Percentiles rank a stretch among this genome's conserved stretches.
Conservation (phyloP, 1,139 yeast genomes). For the Hyphopichia fennica region DNA sequence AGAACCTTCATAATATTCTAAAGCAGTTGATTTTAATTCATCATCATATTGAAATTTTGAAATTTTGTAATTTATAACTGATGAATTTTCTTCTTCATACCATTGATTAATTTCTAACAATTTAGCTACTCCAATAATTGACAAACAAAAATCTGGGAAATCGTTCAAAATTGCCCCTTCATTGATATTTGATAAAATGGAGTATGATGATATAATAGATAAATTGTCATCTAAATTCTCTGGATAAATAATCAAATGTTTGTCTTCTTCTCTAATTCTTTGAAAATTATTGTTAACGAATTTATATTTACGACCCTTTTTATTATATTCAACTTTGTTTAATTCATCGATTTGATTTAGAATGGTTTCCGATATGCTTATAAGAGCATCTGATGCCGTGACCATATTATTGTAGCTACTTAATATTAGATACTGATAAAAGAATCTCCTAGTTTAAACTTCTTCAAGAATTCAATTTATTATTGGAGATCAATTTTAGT, state of each 20-base stretch:
- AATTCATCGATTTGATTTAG: constrained; percentile 28
- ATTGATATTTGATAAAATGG: constrained; percentile 38
- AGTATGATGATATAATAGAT: constrained; percentile 45
- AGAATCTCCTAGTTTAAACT: too few species aligned
- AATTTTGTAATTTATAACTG: constrained; percentile 38
- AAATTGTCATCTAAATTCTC: constrained; percentile 32
- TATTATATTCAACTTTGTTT: constrained; percentile 43
- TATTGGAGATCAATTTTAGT: too few species aligned
- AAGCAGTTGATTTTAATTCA: constrained; percentile 26
- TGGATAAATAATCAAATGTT: constrained; percentile 47
- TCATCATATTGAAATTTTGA: constrained; percentile 29
- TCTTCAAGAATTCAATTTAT: too few species aligned
- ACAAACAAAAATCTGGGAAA: constrained; percentile 46
- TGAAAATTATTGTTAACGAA: constrained; percentile 51
- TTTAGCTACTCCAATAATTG: constrained; percentile 51
- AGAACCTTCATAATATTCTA: constrained; percentile 25
- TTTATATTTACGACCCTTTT: constrained; percentile 53
- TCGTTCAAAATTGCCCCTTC: constrained; percentile 32
- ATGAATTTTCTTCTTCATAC: constrained; percentile 50
- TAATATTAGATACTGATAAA: too few species aligned
- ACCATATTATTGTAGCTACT: too few species aligned
- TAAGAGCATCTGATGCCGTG: constrained; percentile 26
- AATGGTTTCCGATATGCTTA: constrained; percentile 26
- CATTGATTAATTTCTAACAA: constrained; percentile 49
- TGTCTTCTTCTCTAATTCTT: constrained; percentile 51